Conservation (phyloP, 768 basidiomycete species). For the Leucosporidium yakuticum region DNA sequence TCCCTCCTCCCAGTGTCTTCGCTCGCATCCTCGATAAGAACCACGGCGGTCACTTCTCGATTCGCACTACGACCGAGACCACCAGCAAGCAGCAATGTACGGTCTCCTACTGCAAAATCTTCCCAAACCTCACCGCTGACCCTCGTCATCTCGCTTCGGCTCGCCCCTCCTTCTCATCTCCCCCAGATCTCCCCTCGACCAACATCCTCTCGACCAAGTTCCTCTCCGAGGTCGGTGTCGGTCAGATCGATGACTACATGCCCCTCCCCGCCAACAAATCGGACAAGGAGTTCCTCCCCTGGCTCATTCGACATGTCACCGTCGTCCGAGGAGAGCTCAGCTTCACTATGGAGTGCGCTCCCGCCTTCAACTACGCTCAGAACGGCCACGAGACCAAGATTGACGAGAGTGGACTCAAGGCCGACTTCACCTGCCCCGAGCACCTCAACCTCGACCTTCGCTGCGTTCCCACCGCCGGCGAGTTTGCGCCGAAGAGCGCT, state of each 20-base stretch:
- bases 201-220: conserved; percentile 38
- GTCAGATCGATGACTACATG: conserved; percentile 58
- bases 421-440: conserved; percentile 51
- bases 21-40: conserved; percentile 39
- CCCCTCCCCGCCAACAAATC: conserved; percentile 54
- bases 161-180: too few species aligned
- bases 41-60: conserved; percentile 38
- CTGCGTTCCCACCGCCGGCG: conserved; percentile 57
- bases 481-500: conserved; percentile 46
- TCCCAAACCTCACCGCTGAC: background rate
- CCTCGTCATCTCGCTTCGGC: background rate
- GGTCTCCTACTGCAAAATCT: conserved; percentile 9
- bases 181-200: conserved; percentile 4
- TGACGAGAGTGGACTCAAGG: conserved; percentile 52
- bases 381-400: conserved; percentile 60
- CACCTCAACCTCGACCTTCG: conserved; percentile 66
- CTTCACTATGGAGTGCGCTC: conserved; percentile 79
- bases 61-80: conserved; percentile 24
- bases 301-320: conserved; percentile 75
- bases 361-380: conserved; percentile 92
- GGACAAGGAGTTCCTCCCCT: conserved; percentile 64
- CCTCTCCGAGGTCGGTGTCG: conserved; percentile 30
- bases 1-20: conserved; percentile 20
- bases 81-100: conserved; percentile 34
- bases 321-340: conserved; percentile 78